These are phyloP conservation scores for Aspergillus haitiensis DNA, from an alignment of 495 filamentous ascomycete genomes.

Conservation along the genomic window DNA sequence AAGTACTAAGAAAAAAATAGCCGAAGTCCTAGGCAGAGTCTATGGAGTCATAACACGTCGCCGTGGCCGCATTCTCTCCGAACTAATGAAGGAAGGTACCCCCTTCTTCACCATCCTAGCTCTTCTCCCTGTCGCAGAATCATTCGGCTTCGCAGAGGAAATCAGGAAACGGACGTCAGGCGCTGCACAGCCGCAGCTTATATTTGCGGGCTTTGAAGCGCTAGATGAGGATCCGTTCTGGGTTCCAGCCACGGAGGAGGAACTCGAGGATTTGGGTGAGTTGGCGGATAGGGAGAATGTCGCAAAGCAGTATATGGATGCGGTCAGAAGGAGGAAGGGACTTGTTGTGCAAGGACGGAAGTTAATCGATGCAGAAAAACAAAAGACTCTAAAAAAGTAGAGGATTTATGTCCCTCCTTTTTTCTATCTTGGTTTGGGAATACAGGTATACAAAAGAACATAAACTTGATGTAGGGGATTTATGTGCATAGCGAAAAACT, in stretches of 20 bases:
- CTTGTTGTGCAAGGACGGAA: constrained; percentile 76
- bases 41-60: constrained; percentile 92
- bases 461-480: too few species aligned
- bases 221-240: constrained; percentile 94
- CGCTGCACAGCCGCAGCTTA: constrained; percentile 85
- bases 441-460: too few species aligned
- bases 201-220: constrained; percentile 89
- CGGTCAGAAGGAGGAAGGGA: constrained; percentile 80
- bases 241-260: constrained; percentile 95
- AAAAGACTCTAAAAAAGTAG: constrained; percentile 96
- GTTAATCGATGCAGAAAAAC: constrained; percentile 94
- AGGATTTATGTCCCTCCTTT: constrained; percentile 2
- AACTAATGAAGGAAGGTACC: constrained; percentile 90
- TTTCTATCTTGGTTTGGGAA: background rate
- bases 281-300: constrained; percentile 91
- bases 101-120: constrained; percentile 93
- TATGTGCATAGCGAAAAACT: too few species aligned
- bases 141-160: constrained; percentile 93
- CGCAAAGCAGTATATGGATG: constrained; percentile 93
- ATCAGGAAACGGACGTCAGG: constrained; percentile 93
- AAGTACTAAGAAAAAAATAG: constrained; percentile 33
- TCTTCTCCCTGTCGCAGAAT: constrained; percentile 85
- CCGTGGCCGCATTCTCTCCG: constrained; percentile 83
- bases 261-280: constrained; percentile 94
- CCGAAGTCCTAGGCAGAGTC: constrained; percentile 91